These are phyloP conservation scores for Helicostylum pulchrum DNA, from an alignment of 192 early-diverging fungal species.

Conservation along the genomic window DNA sequence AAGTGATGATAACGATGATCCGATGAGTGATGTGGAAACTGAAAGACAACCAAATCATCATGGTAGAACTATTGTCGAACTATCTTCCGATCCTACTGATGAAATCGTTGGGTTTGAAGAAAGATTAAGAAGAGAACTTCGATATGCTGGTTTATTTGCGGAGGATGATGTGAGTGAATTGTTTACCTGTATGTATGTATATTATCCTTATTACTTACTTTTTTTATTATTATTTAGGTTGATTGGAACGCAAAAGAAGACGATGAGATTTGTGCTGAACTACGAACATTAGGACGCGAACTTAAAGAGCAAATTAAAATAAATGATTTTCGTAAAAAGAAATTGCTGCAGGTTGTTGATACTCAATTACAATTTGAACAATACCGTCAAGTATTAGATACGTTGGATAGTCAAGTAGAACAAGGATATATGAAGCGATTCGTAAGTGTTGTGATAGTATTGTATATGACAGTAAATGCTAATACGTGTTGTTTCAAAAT, in stretches of 20 bases:
- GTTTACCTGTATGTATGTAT: not conserved
- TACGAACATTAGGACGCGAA: constrained; percentile 68
- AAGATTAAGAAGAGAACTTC: constrained; percentile 77
- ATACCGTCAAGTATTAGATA: constrained; percentile 85
- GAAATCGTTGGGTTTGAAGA: constrained; percentile 68
- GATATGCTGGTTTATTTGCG: constrained; percentile 80
- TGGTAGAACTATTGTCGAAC: constrained; percentile 60
- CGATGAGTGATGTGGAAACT: not conserved
- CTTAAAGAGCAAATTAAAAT: constrained; percentile 67
- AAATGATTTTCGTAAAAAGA: constrained; percentile 67
- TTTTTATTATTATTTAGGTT: constrained; percentile 34
- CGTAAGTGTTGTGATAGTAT: constrained; percentile 45
- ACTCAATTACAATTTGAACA: constrained; percentile 83
- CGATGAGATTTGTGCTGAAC: constrained; percentile 72
- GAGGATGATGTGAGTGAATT: constrained; percentile 63
- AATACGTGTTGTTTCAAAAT: not conserved
- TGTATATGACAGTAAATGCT: not conserved
- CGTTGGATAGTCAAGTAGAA: constrained; percentile 88
- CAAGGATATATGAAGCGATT: constrained; percentile 85
- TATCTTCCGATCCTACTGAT: constrained; percentile 29
- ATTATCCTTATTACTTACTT: constrained; percentile 1
- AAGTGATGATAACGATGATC: constrained; percentile 25
- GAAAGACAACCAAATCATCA: constrained; percentile 2
- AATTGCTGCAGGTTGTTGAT: constrained; percentile 65
- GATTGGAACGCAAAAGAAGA: constrained; percentile 74